Conservation (phyloP, 768 basidiomycete genomes). For the Suillus lakei region DNA sequence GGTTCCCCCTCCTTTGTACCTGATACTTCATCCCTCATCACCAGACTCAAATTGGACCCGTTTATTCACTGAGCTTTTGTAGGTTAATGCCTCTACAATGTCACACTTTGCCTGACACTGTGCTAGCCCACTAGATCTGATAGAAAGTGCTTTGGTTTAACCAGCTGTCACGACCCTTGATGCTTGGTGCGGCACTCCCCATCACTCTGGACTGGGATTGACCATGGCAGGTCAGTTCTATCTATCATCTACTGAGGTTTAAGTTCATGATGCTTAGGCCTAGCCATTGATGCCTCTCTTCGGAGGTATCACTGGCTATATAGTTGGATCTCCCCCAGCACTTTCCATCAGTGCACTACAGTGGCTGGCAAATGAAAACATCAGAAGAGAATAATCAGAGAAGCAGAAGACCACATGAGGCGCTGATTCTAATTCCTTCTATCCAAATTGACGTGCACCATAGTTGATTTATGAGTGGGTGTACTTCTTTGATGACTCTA, state of each 20-base stretch:
- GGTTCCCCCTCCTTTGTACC: conserved; percentile 58
- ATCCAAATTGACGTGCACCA: too few species aligned
- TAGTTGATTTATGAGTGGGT: too few species aligned
- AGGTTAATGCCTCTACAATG: conserved; percentile 38
- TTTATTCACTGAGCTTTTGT: conserved; percentile 84
- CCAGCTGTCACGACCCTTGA: conserved; percentile 79
- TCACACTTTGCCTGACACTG: conserved; percentile 9
- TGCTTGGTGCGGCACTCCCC: conserved; percentile 80
- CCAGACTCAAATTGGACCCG: conserved; percentile 74
- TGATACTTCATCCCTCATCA: conserved; percentile 51
- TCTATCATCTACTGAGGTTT: background rate
- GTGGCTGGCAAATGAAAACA: conserved; percentile 45
- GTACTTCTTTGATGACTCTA: too few species aligned
- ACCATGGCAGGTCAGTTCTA: conserved; percentile 85
- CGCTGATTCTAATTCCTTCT: background rate
- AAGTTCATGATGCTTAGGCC: conserved; percentile 46
- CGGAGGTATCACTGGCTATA: conserved; percentile 72
- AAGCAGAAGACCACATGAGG: conserved; percentile 30
- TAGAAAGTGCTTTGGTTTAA: conserved; percentile 82
- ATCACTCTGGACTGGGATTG: conserved; percentile 96
- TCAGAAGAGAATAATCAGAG: conserved; percentile 25
- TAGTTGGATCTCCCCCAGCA: conserved; percentile 60
- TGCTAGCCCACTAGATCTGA: conserved; percentile 56
- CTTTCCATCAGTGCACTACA: conserved; percentile 48
- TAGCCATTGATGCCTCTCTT: conserved; percentile 84